Percentiles rank a stretch among this genome's conserved stretches.
These are phyloP conservation scores for Hyaloscypha hepaticicola DNA, from an alignment of 495 filamentous ascomycete species.

Conservation along the genomic window DNA sequence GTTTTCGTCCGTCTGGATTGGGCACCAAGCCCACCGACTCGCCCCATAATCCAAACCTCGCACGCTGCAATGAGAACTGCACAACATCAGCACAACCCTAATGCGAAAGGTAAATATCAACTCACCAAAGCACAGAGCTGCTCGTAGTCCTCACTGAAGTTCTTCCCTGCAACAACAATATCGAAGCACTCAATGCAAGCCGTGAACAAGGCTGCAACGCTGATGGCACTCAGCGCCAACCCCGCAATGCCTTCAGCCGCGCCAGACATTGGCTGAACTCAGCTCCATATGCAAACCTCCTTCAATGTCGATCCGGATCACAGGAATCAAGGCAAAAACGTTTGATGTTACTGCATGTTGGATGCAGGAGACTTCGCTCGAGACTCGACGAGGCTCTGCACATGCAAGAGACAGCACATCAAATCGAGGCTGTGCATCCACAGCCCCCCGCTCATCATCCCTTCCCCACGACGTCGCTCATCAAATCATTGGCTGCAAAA, in stretches of 20 bases:
- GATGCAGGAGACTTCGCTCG: not conserved
- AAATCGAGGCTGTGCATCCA: not conserved
- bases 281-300: not conserved
- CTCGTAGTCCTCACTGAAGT: conserved; percentile 28
- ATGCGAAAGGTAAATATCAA: not conserved
- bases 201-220: conserved; percentile 20
- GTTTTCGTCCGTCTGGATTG: not conserved
- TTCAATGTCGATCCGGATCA: not conserved
- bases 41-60: conserved; percentile 27
- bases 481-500: not conserved
- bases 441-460: not conserved
- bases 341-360: not conserved
- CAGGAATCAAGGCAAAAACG: not conserved
- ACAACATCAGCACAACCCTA: not conserved
- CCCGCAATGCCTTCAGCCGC: conserved; percentile 11
- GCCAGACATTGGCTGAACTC: not conserved
- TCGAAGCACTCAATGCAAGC: conserved; percentile 19
- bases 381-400: not conserved
- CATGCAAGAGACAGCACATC: not conserved
- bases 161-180: conserved; percentile 14
- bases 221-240: conserved; percentile 12
- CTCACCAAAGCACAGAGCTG: conserved; percentile 27
- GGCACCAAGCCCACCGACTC: conserved; percentile 29
- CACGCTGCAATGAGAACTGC: conserved; percentile 25
- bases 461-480: not conserved